A percentile compares a stretch with the other conserved stretches of the same genome.
Evolutionary conservation across 352 stramenopile genomes (phyloP).

Genomic region (Detonula confervacea): DNA sequence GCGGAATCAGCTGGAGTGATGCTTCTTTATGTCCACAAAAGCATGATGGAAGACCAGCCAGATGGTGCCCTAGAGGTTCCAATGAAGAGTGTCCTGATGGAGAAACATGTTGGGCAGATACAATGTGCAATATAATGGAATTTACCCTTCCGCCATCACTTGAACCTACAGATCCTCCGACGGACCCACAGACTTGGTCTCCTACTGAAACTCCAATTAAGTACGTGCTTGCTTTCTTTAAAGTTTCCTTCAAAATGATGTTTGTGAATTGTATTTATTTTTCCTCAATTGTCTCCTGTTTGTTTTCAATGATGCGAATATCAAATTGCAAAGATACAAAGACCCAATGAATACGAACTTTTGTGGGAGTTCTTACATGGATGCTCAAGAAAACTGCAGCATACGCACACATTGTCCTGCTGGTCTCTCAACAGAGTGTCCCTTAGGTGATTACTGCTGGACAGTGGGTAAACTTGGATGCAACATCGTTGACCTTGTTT

Average conservation of each 20-base stretch:
- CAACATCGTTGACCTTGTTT: conserved; percentile 7
- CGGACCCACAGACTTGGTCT: not conserved
- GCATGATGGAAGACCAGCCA: not conserved
- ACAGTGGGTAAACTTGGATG: not conserved
- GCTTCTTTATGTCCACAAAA: not conserved
- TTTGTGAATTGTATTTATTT: too few species aligned
- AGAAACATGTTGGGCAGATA: not conserved
- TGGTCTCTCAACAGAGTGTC: not conserved
- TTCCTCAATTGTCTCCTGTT: too few species aligned
- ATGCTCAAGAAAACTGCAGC: not conserved
- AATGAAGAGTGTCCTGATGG: conserved; percentile 1
- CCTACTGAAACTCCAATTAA: not conserved
- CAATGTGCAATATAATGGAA: not conserved
- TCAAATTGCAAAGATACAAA: not conserved
- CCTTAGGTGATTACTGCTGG: conserved; percentile 10
- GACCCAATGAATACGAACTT: conserved; percentile 4
- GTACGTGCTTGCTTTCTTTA: not conserved
- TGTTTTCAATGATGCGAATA: too few species aligned
- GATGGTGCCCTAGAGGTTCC: conserved; percentile 2
- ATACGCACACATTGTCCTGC: conserved; percentile 1
- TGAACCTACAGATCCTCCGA: not conserved
- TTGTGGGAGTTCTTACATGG: not conserved
- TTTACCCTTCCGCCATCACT: not conserved
- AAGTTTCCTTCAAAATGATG: too few species aligned
- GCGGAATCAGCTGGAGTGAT: not conserved